Percentiles rank a stretch among this genome's conserved stretches.
phyloP scores from a whole-genome alignment of 805 yeast species.

The Candida pseudofarinosa region DNA sequence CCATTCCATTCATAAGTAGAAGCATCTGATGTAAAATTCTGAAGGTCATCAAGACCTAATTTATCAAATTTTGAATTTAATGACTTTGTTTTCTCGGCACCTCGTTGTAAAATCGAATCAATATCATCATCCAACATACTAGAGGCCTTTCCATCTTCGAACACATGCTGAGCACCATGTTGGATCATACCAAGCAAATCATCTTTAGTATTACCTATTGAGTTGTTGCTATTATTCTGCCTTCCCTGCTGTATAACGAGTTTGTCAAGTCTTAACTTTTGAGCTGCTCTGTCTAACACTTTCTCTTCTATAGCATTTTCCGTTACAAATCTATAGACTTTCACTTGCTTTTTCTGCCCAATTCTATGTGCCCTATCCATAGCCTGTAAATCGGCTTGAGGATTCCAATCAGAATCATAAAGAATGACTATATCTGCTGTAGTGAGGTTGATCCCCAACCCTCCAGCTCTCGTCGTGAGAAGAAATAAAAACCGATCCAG shows the following conservation, averaged over 20 bases:
- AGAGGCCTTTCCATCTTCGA: slow-evolving; percentile 45
- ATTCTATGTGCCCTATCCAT: slow-evolving; percentile 98
- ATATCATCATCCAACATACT: slow-evolving; percentile 60
- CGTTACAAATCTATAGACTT: slow-evolving; percentile 88
- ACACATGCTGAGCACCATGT: slow-evolving; percentile 89
- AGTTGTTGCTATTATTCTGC: slow-evolving; percentile 39
- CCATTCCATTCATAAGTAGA: slow-evolving; percentile 98
- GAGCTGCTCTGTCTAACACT: slow-evolving; percentile 93
- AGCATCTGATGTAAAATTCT: slow-evolving; percentile 82
- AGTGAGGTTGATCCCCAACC: slow-evolving; percentile 88
- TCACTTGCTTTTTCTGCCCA: slow-evolving; percentile 94
- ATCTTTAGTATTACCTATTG: slow-evolving; percentile 64
- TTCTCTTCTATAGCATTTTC: slow-evolving; percentile 96
- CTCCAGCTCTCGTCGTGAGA: slow-evolving; percentile 95
- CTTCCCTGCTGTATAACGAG: slow-evolving; percentile 94
- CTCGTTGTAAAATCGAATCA: slow-evolving; percentile 74
- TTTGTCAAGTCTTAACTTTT: slow-evolving; percentile 86
- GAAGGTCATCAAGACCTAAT: slow-evolving; percentile 89
- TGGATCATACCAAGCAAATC: slow-evolving; percentile 94
- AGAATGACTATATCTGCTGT: slow-evolving; percentile 87
- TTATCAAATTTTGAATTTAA: slow-evolving; percentile 79
- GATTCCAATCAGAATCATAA: slow-evolving; percentile 96
- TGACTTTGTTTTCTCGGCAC: slow-evolving; percentile 75
- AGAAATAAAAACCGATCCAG: slow-evolving; percentile 81
- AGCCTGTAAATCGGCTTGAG: slow-evolving; percentile 96